These are phyloP conservation scores for Russula ochroleuca DNA, from an alignment of 768 basidiomycete genomes.

Conservation along the genomic window DNA sequence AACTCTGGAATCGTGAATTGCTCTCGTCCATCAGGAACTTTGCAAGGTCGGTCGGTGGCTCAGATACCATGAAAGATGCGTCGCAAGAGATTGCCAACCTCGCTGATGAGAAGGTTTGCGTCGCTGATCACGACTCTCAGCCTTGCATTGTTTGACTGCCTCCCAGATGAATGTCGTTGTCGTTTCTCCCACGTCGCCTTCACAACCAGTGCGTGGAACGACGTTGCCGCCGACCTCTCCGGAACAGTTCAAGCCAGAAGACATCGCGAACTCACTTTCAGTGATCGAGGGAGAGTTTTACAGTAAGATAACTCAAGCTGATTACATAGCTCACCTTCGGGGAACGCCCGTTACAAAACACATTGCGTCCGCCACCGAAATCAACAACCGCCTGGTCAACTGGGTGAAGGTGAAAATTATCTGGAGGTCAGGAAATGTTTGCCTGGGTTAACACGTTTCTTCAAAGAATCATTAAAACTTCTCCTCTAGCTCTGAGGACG, in stretches of 20 bases:
- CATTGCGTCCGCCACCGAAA: constrained; percentile 36
- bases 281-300: constrained; percentile 44
- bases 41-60: constrained; percentile 7
- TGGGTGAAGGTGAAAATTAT: constrained; percentile 28
- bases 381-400: constrained; percentile 39
- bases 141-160: not conserved
- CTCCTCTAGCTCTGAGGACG: constrained; percentile 38
- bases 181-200: not conserved
- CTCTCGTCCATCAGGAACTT: constrained; percentile 28
- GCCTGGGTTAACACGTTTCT: constrained; percentile 35
- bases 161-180: constrained; percentile 13
- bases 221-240: constrained; percentile 18
- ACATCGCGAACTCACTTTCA: constrained; percentile 44
- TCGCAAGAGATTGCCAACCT: constrained; percentile 10
- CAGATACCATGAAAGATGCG: constrained; percentile 12
- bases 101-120: constrained; percentile 18
- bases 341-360: constrained; percentile 33
- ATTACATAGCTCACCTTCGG: constrained; percentile 42
- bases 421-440: constrained; percentile 1
- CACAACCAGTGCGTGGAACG: not conserved
- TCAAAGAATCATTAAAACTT: not conserved
- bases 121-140: not conserved
- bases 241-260: constrained; percentile 37
- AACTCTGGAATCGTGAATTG: constrained; percentile 30
- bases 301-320: constrained; percentile 38